These are phyloP conservation scores for Gentiana dahurica DNA, from an alignment of 257 asterid species.

Conservation along the genomic window DNA sequence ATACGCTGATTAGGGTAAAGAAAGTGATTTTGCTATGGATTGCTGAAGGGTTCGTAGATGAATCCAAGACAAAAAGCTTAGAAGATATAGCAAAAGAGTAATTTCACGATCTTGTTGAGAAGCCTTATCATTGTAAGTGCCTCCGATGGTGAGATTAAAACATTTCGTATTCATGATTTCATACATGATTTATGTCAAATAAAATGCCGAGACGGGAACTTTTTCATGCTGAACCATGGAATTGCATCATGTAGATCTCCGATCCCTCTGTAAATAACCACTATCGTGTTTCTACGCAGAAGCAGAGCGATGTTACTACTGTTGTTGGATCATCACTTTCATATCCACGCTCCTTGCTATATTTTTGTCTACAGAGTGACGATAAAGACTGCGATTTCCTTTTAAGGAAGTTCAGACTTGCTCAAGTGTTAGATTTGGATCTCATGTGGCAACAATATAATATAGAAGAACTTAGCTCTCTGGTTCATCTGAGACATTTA, in stretches of 20 bases:
- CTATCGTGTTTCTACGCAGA: not conserved
- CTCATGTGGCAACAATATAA: not conserved
- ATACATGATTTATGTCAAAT: not conserved
- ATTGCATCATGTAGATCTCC: no score
- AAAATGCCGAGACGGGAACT: not conserved
- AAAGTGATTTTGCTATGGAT: constrained; percentile 23
- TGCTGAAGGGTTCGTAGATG: constrained; percentile 21
- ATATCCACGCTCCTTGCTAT: not conserved
- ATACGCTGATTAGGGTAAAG: constrained; percentile 11
- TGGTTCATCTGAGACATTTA: not conserved
- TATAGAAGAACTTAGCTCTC: not conserved
- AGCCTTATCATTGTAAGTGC: constrained; percentile 3
- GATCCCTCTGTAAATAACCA: no score
- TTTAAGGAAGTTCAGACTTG: not conserved
- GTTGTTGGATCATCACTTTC: no score
- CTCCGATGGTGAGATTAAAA: constrained; percentile 12
- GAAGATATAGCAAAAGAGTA: constrained; percentile 22
- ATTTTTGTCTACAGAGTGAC: not conserved
- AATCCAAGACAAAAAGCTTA: constrained; percentile 11
- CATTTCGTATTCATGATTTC: constrained; percentile 4
- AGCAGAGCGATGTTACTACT: no score
- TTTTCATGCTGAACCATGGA: not conserved
- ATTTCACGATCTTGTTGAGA: not conserved
- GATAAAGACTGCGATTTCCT: not conserved
- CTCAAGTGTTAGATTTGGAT: not conserved